Base-by-base conservation (phyloP, 2,329 filamentous ascomycete species). In the Cercospora sp. region DNA sequence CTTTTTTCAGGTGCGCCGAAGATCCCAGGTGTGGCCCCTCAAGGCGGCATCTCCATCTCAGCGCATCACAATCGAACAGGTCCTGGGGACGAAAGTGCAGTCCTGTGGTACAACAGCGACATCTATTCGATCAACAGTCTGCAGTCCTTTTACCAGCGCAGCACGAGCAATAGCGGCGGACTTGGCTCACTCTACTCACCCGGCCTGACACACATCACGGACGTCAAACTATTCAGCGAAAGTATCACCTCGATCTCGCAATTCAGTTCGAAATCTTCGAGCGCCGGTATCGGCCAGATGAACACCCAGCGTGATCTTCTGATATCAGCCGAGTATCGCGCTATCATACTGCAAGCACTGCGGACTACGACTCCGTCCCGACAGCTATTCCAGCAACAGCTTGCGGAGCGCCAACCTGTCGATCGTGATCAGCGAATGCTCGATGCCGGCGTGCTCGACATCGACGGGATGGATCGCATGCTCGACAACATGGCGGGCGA, bases 391-490 rank as follows among this genome's bases (percentile, higher is more conserved):
- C 70, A 72, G 65, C n/a, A 58, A 57, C 75, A 77, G n/a, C 73
- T 78, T 30, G 73, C 75, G 23, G 69, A 73, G 23, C 68, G 67
- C 13, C 64, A 65, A 3, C 42, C 62, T 20, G 28, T 65, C 7
- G 73, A 68, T 9, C 70, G 68, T n/a, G 83, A 85, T 65, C 80
- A 82, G 72, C 76, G 78, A 1, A 76, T 84, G 65, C 78, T 84
- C 8, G 77, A 79, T 51, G 76, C 77, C 10, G 81, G 82, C 20
- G 80, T 82, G 66, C 79, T 84, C 8, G 83, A 84, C 68, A 73
- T 85, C 16, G 81, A 80, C 33, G 82, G 82, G 8, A 81, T 85
- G 78, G 80, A 84, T 65, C 77, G 82, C 60, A 72, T 84, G 71
- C 79, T 85, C 23, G 78, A 79, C 58, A 72, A 69, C 48, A 79